Evolutionary conservation across 164 flowering plant species (phyloP).

Genomic region (Vitis labrusca): DNA sequence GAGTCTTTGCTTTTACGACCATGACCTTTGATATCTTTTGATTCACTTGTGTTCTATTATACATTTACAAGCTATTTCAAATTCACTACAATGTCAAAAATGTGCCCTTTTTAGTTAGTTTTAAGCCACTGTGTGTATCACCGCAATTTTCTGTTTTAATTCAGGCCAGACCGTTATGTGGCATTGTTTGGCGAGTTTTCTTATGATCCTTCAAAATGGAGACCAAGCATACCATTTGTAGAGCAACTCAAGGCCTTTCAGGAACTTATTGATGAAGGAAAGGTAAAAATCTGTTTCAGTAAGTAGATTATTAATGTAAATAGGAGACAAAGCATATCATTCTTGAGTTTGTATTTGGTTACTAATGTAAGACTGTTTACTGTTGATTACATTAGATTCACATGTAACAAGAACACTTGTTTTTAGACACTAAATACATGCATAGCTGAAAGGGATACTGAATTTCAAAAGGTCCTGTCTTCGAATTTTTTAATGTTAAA

Average conservation of each 20-base stretch:
- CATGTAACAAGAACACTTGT: background rate
- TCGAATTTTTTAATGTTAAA: background rate
- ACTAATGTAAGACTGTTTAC: background rate
- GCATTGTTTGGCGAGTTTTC: conserved; percentile 74
- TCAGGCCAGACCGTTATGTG: conserved; percentile 97
- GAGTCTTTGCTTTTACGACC: conserved; percentile 8
- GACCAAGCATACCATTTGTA: conserved; percentile 75
- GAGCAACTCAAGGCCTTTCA: conserved; percentile 87
- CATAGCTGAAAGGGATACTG: background rate
- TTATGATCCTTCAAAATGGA: conserved; percentile 83
- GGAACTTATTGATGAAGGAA: conserved; percentile 87
- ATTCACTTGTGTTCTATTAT: too few species aligned
- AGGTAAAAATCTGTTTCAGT: conserved; percentile 42
- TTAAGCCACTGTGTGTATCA: background rate
- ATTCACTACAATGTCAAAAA: too few species aligned
- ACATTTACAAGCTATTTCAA: too few species aligned
- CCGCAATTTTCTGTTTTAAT: conserved; percentile 2
- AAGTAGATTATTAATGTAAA: background rate
- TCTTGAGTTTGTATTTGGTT: background rate
- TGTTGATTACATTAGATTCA: background rate
- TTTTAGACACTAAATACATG: background rate
- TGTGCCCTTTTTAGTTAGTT: too few species aligned
- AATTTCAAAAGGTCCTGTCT: background rate
- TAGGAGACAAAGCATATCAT: too few species aligned
- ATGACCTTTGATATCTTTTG: too few species aligned